phyloP scores from a whole-genome alignment of 805 yeast genomes.

The Tetrapisispora pingtungensis region DNA sequence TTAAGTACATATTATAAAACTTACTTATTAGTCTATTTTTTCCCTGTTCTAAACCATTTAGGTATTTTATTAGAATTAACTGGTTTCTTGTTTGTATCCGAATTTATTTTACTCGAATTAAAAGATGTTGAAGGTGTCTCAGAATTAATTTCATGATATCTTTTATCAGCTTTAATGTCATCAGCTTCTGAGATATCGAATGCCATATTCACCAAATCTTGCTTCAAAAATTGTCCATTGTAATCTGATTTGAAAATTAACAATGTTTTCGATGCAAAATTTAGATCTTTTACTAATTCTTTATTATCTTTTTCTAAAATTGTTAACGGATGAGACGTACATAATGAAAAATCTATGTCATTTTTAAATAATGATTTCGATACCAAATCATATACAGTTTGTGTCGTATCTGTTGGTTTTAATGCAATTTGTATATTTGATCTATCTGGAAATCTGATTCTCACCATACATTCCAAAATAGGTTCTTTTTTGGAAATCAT shows the following conservation, averaged over 20 bases:
- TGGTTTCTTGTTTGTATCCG: not conserved
- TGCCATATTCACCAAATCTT: slow-evolving; percentile 24
- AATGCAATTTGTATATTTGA: slow-evolving; percentile 43
- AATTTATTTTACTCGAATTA: not conserved
- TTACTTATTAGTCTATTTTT: slow-evolving; percentile 6
- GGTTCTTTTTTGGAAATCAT: slow-evolving; percentile 17
- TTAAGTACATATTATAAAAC: not conserved
- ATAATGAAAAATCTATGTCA: slow-evolving; percentile 30
- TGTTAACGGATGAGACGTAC: slow-evolving; percentile 40
- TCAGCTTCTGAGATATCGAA: slow-evolving; percentile 27
- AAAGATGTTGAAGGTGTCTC: not conserved
- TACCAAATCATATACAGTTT: slow-evolving; percentile 24
- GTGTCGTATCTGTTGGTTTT: slow-evolving; percentile 33
- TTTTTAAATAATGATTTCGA: slow-evolving; percentile 24
- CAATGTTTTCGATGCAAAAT: slow-evolving; percentile 39
- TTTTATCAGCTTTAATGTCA: slow-evolving; percentile 3
- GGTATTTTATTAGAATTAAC: slow-evolving; percentile 25
- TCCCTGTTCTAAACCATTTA: slow-evolving; percentile 34
- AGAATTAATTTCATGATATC: not conserved
- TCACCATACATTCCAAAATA: slow-evolving; percentile 30
- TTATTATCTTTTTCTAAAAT: slow-evolving; percentile 25
- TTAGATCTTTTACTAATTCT: slow-evolving; percentile 30
- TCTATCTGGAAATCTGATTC: slow-evolving; percentile 52
- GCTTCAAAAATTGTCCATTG: slow-evolving; percentile 23
- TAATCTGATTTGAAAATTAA: slow-evolving; percentile 28